Percentiles rank a stretch among this genome's conserved stretches.
phyloP scores from a whole-genome alignment of 164 flowering plant species.

The Vitis labrusca region DNA sequence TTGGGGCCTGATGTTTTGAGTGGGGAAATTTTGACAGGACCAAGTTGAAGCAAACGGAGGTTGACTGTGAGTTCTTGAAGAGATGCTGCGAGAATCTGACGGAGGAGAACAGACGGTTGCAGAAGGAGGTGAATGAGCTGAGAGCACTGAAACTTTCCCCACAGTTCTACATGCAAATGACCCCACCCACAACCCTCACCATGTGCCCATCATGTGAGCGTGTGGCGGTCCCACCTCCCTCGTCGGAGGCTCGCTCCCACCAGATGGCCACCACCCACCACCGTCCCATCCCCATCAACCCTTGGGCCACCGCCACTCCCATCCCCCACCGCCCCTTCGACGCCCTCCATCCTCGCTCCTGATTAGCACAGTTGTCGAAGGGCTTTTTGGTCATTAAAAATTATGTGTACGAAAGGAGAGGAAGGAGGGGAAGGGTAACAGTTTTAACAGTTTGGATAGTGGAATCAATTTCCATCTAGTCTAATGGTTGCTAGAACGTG shows the following conservation, averaged over 20 bases:
- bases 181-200: conserved; percentile 82
- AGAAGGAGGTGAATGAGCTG: conserved; percentile 78
- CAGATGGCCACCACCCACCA: conserved; percentile 21
- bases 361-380: background rate
- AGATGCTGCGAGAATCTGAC: conserved; percentile 79
- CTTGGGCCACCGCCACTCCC: conserved; percentile 37
- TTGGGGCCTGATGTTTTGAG: background rate
- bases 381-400: conserved; percentile 13
- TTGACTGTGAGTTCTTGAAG: conserved; percentile 78
- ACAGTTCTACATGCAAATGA: conserved; percentile 78
- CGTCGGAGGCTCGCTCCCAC: conserved; percentile 1
- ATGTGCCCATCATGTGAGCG: conserved; percentile 93
- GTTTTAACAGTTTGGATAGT: conserved; percentile 6
- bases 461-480: background rate
- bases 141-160: conserved; percentile 78
- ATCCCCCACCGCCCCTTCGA: conserved; percentile 33
- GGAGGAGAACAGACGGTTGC: conserved; percentile 75
- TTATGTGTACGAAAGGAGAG: background rate
- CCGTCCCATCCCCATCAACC: conserved; percentile 31
- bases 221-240: conserved; percentile 44
- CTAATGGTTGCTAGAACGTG: conserved; percentile 23
- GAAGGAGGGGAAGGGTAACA: background rate
- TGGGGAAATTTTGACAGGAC: conserved; percentile 44
- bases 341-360: conserved; percentile 29
- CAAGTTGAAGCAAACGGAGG: conserved; percentile 87